Conservation (phyloP, 2,329 filamentous ascomycete genomes). For the Fusarium albosuccineum region DNA sequence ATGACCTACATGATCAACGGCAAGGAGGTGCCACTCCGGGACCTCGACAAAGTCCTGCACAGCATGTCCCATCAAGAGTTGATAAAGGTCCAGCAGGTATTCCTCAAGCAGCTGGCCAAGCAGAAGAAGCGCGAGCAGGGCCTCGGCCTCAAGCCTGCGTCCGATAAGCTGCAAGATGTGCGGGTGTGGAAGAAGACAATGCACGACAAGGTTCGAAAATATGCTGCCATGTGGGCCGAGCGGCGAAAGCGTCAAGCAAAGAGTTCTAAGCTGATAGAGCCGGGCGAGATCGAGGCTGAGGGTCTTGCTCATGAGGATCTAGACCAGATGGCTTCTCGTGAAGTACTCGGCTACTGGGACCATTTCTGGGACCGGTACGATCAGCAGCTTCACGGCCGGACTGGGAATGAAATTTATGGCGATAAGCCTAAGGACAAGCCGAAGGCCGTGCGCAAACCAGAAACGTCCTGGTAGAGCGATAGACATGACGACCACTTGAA, state of each 20-base stretch:
- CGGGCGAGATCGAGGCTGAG: slow-evolving; percentile 16
- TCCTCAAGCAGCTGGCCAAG: slow-evolving; percentile 37
- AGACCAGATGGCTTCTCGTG: slow-evolving; percentile 30
- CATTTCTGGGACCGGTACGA: slow-evolving; percentile 46
- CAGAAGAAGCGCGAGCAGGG: slow-evolving; percentile 35
- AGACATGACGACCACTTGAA: no score
- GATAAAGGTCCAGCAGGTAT: slow-evolving; percentile 39
- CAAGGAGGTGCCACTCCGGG: slow-evolving; percentile 45
- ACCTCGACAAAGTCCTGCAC: slow-evolving; percentile 47
- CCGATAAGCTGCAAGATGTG: slow-evolving; percentile 13
- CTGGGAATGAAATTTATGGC: neutral
- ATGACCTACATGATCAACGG: slow-evolving; percentile 42
- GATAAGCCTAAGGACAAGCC: neutral
- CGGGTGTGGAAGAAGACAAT: slow-evolving; percentile 37
- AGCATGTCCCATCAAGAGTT: slow-evolving; percentile 50
- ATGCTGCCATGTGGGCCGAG: slow-evolving; percentile 39
- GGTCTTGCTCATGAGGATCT: slow-evolving; percentile 15
- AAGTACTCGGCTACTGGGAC: slow-evolving; percentile 42
- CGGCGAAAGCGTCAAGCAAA: slow-evolving; percentile 26
- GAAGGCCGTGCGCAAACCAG: no score
- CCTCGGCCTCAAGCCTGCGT: slow-evolving; percentile 18
- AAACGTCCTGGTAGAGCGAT: no score
- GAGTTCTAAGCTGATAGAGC: neutral
- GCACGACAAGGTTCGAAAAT: slow-evolving; percentile 37
- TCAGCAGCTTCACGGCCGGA: slow-evolving; percentile 27